Conservation (phyloP, 2,329 filamentous ascomycete species). For the Fusarium praegraminearum region DNA sequence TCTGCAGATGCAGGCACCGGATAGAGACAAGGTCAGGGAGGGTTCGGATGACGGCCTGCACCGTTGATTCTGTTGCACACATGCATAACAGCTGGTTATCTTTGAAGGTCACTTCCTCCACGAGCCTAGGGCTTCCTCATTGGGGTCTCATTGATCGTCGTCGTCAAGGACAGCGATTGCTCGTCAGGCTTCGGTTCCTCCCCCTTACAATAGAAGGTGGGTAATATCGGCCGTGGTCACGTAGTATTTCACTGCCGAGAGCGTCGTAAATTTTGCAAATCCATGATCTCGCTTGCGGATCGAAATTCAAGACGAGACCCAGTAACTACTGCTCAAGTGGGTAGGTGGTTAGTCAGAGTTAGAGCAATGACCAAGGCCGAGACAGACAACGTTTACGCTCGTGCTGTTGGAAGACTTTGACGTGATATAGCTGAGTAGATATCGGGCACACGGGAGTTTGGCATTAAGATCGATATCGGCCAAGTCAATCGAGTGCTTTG, state of each 20-base stretch:
- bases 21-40: slow-evolving; percentile 3
- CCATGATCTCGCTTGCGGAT: slow-evolving; percentile 33
- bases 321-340: neutral
- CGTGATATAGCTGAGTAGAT: neutral
- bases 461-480: slow-evolving; percentile 7
- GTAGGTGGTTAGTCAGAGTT: neutral
- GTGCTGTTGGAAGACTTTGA: neutral
- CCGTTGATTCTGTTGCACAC: neutral
- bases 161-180: neutral
- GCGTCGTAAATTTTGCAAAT: slow-evolving; percentile 14
- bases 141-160: slow-evolving; percentile 2
- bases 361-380: neutral
- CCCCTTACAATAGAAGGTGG: slow-evolving; percentile 8
- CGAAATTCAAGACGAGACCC: slow-evolving; percentile 18
- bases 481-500: slow-evolving; percentile 5
- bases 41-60: slow-evolving; percentile 12
- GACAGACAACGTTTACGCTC: neutral
- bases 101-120: neutral
- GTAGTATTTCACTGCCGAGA: slow-evolving; percentile 10
- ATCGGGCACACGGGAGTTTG: neutral
- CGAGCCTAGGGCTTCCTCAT: neutral
- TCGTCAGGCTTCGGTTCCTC: slow-evolving; percentile 6
- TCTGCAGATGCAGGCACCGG: slow-evolving; percentile 23
- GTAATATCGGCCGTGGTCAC: slow-evolving; percentile 1
- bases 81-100: neutral